Conservation (phyloP, 306 rosid species). For the Fragaria iinumae region DNA sequence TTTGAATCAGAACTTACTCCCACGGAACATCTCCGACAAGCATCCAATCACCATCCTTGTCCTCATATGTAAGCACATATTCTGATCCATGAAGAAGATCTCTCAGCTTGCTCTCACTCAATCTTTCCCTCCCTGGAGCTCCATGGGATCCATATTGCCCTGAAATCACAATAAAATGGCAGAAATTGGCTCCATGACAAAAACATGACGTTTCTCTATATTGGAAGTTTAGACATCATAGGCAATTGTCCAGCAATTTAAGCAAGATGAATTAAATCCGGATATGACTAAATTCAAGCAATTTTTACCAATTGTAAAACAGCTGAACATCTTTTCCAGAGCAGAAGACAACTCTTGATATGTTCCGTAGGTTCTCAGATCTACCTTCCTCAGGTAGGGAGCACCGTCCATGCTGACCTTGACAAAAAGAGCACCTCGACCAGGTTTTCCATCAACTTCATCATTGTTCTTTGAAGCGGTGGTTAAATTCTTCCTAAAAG, state of each 20-base stretch:
- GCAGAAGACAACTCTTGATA: constrained; percentile 91
- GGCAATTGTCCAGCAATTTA: not conserved
- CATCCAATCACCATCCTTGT: constrained; percentile 99
- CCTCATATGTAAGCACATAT: constrained; percentile 86
- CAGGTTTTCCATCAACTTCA: constrained; percentile 90
- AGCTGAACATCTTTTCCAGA: constrained; percentile 97
- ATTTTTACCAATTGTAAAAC: constrained; percentile 76
- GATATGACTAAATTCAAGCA: not conserved
- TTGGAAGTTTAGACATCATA: not conserved
- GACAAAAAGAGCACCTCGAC: constrained; percentile 72
- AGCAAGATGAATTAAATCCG: not conserved
- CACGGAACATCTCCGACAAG: constrained; percentile 99
- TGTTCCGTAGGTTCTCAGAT: constrained; percentile 72
- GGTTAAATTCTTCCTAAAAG: constrained; percentile 85
- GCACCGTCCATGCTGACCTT: constrained; percentile 99
- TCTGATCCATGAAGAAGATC: constrained; percentile 95
- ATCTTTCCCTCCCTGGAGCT: constrained; percentile 62
- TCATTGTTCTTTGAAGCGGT: constrained; percentile 75
- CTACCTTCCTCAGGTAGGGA: constrained; percentile 94
- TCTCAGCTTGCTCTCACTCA: constrained; percentile 92
- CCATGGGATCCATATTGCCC: constrained; percentile 94
- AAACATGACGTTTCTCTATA: constrained; percentile 12
- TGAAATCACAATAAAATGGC: constrained; percentile 35
- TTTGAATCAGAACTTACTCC: constrained; percentile 61
- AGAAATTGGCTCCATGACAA: constrained; percentile 22